A percentile compares a stretch with the other conserved stretches of the same genome.
phyloP scores from a whole-genome alignment of 208 protist genomes.

The Phytomonas sp. region DNA sequence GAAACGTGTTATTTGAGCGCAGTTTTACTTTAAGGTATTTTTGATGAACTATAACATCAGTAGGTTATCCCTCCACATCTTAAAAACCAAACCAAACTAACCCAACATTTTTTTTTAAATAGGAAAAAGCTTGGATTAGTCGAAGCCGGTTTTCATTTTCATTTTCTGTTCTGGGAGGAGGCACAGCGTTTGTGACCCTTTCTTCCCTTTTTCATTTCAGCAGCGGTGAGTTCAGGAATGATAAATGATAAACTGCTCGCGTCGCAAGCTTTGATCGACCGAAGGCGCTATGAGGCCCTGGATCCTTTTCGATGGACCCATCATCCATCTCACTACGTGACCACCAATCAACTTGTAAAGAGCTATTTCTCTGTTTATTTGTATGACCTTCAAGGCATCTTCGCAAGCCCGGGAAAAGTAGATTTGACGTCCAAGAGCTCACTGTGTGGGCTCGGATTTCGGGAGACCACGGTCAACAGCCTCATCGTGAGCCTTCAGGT shows the following conservation, averaged over 20 bases:
- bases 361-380: constrained; percentile 1
- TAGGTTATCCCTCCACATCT: neutral
- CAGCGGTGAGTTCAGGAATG: neutral
- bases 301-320: neutral
- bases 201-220: neutral
- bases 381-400: neutral
- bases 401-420: neutral
- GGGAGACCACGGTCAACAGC: neutral
- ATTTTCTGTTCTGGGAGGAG: neutral
- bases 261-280: neutral
- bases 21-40: neutral
- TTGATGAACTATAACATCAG: neutral
- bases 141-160: neutral
- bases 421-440: neutral
- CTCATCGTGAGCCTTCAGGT: constrained; percentile 39
- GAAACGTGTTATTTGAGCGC: neutral
- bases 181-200: neutral
- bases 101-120: neutral
- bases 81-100: neutral
- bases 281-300: neutral
- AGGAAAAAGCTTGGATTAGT: neutral
- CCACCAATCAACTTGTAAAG: neutral
- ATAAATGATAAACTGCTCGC: neutral
- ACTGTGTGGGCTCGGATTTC: neutral
- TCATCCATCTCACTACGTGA: neutral